Evolutionary conservation across 176 grass and related monocot species (phyloP), one percentile per base, ranked within the genome.

Genomic region (Ananas comosus): DNA sequence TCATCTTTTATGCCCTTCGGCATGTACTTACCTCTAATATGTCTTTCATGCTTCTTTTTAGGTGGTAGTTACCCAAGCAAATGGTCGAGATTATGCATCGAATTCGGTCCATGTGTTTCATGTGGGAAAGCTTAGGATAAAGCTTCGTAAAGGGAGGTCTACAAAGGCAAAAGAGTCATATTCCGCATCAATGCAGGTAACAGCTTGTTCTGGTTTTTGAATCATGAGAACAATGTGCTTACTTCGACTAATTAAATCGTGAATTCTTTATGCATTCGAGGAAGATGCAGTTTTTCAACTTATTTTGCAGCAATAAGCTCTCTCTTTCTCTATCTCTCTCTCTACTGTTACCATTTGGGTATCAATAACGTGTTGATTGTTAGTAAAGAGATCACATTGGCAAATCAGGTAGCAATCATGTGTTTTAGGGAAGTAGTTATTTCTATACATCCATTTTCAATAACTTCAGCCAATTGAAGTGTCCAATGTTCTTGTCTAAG

Each of bases 111-210:
- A 96, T 84, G 78, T 75, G 74, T 82, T 96, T 81, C 92, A 89
- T 80, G 85, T 96, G 63, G 88, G 86, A 68, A 96, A 86, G 53
- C 53, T 87, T 49, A 85, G 83, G 87, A 78, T 89, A 73, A 92
- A 96, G 66, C 83, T 96, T 47, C 66, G 83, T 57, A 96, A 96
- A 79, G 92, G 92, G 76, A 79, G 89, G 72, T 87, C 78, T 80
- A 96, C 88, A 64, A 96, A 92, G 72, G 92, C 92, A 64, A 89
- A 80, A 80, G 92, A 96, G 59, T 79, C 88, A 66, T 96, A 96
- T 78, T 87, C 92, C 11, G 50, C 86, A 64, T 82, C 75, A 3
- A 96, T 96, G 92, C 85, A 87, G 92, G 92, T 96, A 89, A 75
- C 59, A 11, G 21, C 13, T 17, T 57, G 5, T 42, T 42, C 33